Evolutionary conservation across 164 flowering plant species (phyloP).

Genomic region (Tinospora cordifolia): DNA sequence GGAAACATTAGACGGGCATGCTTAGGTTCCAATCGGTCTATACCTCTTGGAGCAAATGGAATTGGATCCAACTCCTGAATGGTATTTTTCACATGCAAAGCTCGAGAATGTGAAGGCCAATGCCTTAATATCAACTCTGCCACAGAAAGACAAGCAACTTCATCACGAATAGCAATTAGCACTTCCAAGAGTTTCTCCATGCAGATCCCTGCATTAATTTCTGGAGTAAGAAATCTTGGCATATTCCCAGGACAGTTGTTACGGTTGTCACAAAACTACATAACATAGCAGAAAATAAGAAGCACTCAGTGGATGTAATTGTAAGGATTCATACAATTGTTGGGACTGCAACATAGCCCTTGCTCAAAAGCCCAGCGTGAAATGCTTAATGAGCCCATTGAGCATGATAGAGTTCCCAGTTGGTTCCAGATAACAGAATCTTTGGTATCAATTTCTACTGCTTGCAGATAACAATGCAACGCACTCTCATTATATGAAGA

Average conservation of each 20-base stretch:
- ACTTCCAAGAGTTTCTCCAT: conserved; percentile 98
- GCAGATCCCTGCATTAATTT: conserved; percentile 78
- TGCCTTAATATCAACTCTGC: conserved; percentile 77
- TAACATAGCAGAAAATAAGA: background rate
- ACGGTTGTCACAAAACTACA: background rate
- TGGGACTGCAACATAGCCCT: conserved; percentile 92
- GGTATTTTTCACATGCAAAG: conserved; percentile 76
- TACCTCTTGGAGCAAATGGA: conserved; percentile 88
- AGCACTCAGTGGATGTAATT: background rate
- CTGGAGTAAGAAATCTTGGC: conserved; percentile 2
- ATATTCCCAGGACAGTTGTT: background rate
- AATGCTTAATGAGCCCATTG: conserved; percentile 82
- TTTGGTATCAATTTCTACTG: conserved; percentile 88
- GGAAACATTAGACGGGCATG: conserved; percentile 73
- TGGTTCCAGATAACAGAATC: conserved; percentile 97
- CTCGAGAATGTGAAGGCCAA: conserved; percentile 97
- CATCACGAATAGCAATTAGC: conserved; percentile 95
- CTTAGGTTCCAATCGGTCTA: conserved; percentile 84
- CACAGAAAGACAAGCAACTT: conserved; percentile 86
- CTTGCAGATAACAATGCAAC: conserved; percentile 83
- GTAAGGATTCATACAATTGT: conserved; percentile 59
- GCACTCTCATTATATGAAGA: conserved; percentile 68
- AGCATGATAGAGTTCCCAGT: conserved; percentile 85
- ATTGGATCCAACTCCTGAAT: conserved; percentile 70
- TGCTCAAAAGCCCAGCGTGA: conserved; percentile 99